A percentile compares a stretch with the other conserved stretches of the same genome.
Evolutionary conservation across 257 asterid genomes (phyloP).

Genomic region (Capsicum baccatum): DNA sequence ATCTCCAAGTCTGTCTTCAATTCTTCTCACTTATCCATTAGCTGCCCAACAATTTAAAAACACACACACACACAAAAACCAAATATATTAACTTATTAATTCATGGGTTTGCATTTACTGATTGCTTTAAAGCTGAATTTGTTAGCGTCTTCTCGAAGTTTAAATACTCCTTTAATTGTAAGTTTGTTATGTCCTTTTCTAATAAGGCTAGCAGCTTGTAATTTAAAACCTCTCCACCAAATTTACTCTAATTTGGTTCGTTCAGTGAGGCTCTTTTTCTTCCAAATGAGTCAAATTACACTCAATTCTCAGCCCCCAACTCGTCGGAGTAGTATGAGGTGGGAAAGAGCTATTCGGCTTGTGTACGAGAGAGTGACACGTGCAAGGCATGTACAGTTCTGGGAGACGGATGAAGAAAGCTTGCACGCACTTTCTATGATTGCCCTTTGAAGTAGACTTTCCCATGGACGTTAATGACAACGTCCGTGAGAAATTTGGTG

Average conservation of each 20-base stretch:
- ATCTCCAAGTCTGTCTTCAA: background rate
- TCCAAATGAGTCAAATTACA: constrained; percentile 60
- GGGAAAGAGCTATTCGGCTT: constrained; percentile 66
- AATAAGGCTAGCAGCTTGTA: constrained; percentile 37
- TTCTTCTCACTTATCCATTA: constrained; percentile 18
- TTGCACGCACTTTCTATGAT: constrained; percentile 56
- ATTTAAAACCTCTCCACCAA: constrained; percentile 50
- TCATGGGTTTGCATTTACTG: constrained; percentile 51
- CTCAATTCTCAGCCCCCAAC: constrained; percentile 23
- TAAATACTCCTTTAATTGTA: constrained; percentile 38
- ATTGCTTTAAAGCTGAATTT: constrained; percentile 53
- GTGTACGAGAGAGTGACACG: constrained; percentile 47
- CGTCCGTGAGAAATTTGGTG: background rate
- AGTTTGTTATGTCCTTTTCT: constrained; percentile 24
- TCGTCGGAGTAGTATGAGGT: constrained; percentile 34
- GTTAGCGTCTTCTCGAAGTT: constrained; percentile 27
- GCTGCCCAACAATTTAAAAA: background rate
- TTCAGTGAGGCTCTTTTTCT: constrained; percentile 52
- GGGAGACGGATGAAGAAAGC: constrained; percentile 54
- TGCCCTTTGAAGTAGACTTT: constrained; percentile 41
- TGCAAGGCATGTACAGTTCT: constrained; percentile 43
- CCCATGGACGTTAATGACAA: background rate
- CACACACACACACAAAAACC: background rate
- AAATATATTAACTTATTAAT: background rate
- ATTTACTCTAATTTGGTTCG: constrained; percentile 35